Percentiles rank a stretch among this genome's conserved stretches.
Evolutionary conservation across 306 rosid genomes (phyloP).

Genomic region (Cajanus cajan): DNA sequence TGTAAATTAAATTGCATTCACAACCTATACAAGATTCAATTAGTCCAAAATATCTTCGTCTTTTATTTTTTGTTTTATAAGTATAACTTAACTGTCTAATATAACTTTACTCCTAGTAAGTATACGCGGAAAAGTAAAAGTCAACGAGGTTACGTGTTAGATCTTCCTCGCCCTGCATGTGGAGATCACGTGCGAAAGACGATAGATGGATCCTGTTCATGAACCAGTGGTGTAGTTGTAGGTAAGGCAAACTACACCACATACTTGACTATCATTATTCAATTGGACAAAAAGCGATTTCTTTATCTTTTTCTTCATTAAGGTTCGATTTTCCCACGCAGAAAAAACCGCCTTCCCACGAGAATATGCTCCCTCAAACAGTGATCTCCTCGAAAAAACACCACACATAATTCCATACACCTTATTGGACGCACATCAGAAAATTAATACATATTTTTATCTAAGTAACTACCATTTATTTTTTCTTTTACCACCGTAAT

Average conservation of each 20-base stretch:
- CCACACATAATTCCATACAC: not conserved
- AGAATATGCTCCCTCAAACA: not conserved
- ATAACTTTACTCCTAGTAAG: not conserved
- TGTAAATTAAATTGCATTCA: not conserved
- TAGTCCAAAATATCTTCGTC: not conserved
- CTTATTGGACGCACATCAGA: not conserved
- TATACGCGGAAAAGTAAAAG: constrained; percentile 1
- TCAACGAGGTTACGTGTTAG: constrained; percentile 27
- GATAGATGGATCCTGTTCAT: constrained; percentile 23
- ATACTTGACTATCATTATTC: constrained; percentile 30
- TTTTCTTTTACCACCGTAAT: too few species aligned
- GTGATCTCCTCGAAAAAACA: not conserved
- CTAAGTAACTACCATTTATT: not conserved
- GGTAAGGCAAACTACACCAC: constrained; percentile 37
- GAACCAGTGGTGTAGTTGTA: constrained; percentile 31
- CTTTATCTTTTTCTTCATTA: not conserved
- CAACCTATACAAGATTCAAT: not conserved
- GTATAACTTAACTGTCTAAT: not conserved
- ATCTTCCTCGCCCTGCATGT: constrained; percentile 33
- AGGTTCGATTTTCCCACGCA: not conserved
- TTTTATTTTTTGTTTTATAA: not conserved
- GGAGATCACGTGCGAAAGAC: constrained; percentile 32
- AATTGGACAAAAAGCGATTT: not conserved
- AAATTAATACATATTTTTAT: not conserved
- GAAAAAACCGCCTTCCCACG: not conserved